phyloP scores from a whole-genome alignment of 2,329 filamentous ascomycete genomes.

The Sporothrix inflata region DNA sequence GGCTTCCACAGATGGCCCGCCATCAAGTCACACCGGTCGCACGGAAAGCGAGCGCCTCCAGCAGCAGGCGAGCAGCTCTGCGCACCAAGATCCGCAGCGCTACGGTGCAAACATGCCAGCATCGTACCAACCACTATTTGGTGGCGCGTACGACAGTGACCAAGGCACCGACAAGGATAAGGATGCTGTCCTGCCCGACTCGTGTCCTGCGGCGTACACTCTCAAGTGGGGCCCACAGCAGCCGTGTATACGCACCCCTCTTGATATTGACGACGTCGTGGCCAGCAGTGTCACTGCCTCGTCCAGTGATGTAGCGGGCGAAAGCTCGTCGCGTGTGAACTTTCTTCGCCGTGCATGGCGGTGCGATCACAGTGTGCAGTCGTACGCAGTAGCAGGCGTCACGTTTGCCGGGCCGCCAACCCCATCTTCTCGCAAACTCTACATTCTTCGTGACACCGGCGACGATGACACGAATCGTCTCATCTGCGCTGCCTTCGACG shows the following conservation, averaged over 20 bases:
- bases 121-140: background rate
- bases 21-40: background rate
- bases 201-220: constrained; percentile 9
- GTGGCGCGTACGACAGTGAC: background rate
- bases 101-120: background rate
- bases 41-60: background rate
- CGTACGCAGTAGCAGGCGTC: background rate
- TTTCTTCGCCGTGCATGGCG: constrained; percentile 21
- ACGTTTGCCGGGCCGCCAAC: background rate
- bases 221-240: constrained; percentile 19
- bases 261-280: background rate
- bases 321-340: background rate
- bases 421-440: constrained; percentile 25
- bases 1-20: background rate
- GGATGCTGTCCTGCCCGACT: background rate
- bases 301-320: background rate
- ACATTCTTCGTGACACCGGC: constrained; percentile 38
- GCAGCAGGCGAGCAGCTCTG: background rate
- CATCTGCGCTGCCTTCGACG: constrained; percentile 32
- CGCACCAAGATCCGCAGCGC: background rate
- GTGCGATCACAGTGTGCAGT: background rate
- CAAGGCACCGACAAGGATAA: background rate
- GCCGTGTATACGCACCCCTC: background rate
- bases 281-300: background rate
- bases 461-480: constrained; percentile 32